phyloP scores from a whole-genome alignment of 2,329 filamentous ascomycete genomes.

The Tolypocladium cylindrosporum region DNA sequence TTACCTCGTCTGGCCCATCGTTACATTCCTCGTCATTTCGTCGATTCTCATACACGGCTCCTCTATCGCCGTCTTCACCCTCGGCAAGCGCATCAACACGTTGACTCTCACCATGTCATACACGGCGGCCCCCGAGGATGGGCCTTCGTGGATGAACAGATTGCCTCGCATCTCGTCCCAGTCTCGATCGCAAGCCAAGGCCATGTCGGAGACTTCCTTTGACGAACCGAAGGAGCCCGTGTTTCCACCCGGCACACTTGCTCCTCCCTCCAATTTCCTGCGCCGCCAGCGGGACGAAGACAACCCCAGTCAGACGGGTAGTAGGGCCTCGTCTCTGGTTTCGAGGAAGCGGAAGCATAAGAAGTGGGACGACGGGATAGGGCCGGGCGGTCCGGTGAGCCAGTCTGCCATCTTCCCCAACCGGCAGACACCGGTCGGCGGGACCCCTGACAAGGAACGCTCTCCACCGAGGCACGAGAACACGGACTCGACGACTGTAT shows the following conservation, averaged over 20 bases:
- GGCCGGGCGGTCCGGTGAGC: constrained; percentile 76
- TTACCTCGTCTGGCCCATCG: constrained; percentile 88
- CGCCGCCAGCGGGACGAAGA: constrained; percentile 75
- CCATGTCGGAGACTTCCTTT: constrained; percentile 68
- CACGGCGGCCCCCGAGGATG: constrained; percentile 79
- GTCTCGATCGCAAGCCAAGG: constrained; percentile 73
- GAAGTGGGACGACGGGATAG: constrained; percentile 61
- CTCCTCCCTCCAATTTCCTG: constrained; percentile 68
- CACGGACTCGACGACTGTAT: constrained; percentile 21
- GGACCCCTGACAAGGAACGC: constrained; percentile 18
- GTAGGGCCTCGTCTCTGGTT: constrained; percentile 49
- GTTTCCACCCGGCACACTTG: constrained; percentile 60
- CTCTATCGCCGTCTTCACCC: constrained; percentile 94
- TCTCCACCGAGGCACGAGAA: constrained; percentile 17
- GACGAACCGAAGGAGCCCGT: constrained; percentile 51
- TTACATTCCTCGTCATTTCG: constrained; percentile 83
- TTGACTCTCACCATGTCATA: constrained; percentile 93
- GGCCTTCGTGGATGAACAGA: constrained; percentile 89
- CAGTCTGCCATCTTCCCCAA: constrained; percentile 81
- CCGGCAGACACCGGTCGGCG: constrained; percentile 21
- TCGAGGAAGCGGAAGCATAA: constrained; percentile 55
- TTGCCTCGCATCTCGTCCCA: constrained; percentile 61
- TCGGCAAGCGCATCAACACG: constrained; percentile 97
- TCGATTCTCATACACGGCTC: constrained; percentile 96
- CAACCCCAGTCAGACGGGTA: constrained; percentile 38